Base-by-base conservation (phyloP, 495 filamentous ascomycete genomes). In the Parachaetomium inaequale region DNA sequence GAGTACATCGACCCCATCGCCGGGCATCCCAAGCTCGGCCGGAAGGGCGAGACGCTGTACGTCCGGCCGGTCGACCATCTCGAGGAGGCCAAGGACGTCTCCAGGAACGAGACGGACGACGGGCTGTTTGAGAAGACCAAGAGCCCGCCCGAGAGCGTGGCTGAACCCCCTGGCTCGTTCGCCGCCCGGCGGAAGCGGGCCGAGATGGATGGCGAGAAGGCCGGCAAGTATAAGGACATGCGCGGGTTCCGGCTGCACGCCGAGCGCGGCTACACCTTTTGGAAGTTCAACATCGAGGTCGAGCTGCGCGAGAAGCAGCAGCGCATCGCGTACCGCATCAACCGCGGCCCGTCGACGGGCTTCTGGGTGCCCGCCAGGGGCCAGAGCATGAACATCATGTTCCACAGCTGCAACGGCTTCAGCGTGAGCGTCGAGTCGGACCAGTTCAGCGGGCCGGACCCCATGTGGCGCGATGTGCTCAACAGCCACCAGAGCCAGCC, bases 341-440 rank as follows among this genome's bases (percentile, higher is more conserved):
- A 98, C 71, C 82, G 85, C 62, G 94, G 92, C 5, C 92, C 93
- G 7, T 87, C 92, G 15, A 83, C 93, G 28, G 89, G 87, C 11
- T 98, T 98, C 74, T 98, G 94, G 94, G 91, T 98, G 1, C 94
- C 94, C 11, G 90, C 88, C 55, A 81, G 79, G 54, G 89, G 86
- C 25, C 83, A 96, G 75, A 83, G 88, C 8, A 98, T 98, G 95
- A 96, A 98, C 76, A 90, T 96, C 67, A 96, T 97, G 92, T 98
- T 96, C 76, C 84, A 98, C 79, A 93, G 87, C 71, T 96, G 95
- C 80, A 98, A 98, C 73, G 94, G 95, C 43, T 98, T 98, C 77
- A 91, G 89, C 65, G 70, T 89, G 57, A 88, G 83, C 65, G 90
- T 90, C 54, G 84, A 97, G 61, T 73, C 92, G 0, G 77, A 92